Evolutionary conservation across 495 filamentous ascomycete species (phyloP), one percentile per base, ranked within the genome.

Genomic region (Hypomontagnella monticulosa): DNA sequence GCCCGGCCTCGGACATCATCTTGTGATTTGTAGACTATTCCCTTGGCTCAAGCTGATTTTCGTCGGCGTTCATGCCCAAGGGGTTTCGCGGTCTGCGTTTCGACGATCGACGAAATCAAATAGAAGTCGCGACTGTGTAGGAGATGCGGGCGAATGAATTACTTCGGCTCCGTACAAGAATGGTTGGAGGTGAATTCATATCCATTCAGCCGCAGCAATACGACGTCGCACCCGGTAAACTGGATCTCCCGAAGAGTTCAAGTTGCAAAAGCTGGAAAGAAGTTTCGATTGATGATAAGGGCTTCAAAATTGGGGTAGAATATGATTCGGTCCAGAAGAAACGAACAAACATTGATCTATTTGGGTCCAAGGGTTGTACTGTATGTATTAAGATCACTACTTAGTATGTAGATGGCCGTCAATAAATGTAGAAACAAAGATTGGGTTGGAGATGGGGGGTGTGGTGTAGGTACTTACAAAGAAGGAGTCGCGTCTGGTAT

Each of bases 1-100:
- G 41, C 15, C 65, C 61, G 15, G 72, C 66, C 54, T 69, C 62
- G 20, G 71, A 74, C 33, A 70, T 61, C 78, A 79, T 79, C 9
- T 32, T 46, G 55, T 12, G n/a, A 14, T 43, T 12, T 0, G 19
- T n/a, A 16, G 33, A 33, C 14, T 19, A 4, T 9, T 19, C 40
- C 38, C 9, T 9, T 5, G 34, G 19, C 9, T 57, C 11, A 20
- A 27, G 23, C 20, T 11, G 14, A 12, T 54, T 8, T 43, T 40
- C 1, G n/a, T 36, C 18, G 33, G 34, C n/a, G 12, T 58, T 58
- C 48, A 34, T 61, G 57, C 63, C 63, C 47, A 61, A 57, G n/a
- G 23, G 16, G 18, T 12, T 30, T 57, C 47, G 44, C 33, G 52
- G 53, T 52, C 27, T 20, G 41, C 10, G 11, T 32, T n/a, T n/a